phyloP scores from a whole-genome alignment of 768 basidiomycete species.

The Obba rivulosa region DNA sequence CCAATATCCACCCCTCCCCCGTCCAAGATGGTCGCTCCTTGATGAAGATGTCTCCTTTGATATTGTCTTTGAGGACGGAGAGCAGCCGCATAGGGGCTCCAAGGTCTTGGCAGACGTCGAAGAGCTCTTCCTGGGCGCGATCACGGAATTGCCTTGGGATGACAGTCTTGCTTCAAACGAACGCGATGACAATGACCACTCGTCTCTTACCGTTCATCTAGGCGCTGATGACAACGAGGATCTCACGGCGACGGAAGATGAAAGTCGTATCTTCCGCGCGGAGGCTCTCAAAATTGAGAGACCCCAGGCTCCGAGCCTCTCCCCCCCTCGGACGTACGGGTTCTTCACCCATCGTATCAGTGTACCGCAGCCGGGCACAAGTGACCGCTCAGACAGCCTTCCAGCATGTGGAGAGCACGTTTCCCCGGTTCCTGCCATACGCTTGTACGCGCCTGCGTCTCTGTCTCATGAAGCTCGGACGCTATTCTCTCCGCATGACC shows the following conservation, averaged over 20 bases:
- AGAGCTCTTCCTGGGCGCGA: neutral
- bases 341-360: neutral
- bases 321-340: neutral
- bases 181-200: too few species aligned
- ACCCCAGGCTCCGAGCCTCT: neutral
- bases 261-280: neutral
- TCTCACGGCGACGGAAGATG: neutral
- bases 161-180: neutral
- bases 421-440: too few species aligned
- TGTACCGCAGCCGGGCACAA: too few species aligned
- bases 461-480: too few species aligned
- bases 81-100: neutral
- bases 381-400: too few species aligned
- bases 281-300: neutral
- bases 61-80: neutral
- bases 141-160: constrained; percentile 4
- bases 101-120: neutral
- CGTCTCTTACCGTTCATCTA: neutral
- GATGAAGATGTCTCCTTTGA: constrained; percentile 9
- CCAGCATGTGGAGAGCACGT: too few species aligned
- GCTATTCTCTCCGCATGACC: too few species aligned
- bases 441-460: too few species aligned
- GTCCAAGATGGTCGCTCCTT: constrained; percentile 1
- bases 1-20: constrained; percentile 5
- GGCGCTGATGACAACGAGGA: neutral